Evolutionary conservation across 352 stramenopile genomes (phyloP).

Genomic region (Globisporangium takayamanum): DNA sequence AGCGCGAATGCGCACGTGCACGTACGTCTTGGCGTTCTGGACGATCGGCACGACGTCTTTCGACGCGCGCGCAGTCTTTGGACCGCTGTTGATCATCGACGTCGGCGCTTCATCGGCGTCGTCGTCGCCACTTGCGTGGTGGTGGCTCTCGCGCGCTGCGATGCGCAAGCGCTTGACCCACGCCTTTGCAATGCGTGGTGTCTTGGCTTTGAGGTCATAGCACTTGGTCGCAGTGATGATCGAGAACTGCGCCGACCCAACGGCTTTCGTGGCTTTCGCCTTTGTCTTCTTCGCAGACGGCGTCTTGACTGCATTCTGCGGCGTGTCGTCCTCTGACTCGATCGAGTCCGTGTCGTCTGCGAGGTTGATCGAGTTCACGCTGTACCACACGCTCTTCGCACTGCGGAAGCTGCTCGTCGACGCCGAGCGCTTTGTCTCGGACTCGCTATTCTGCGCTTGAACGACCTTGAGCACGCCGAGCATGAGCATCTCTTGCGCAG

Average conservation of each 20-base stretch:
- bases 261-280: slow-evolving; percentile 6
- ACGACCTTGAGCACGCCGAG: slow-evolving; percentile 57
- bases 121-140: slow-evolving; percentile 13
- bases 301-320: slow-evolving; percentile 13
- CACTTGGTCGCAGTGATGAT: slow-evolving; percentile 84
- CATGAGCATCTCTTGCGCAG: slow-evolving; percentile 70
- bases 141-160: slow-evolving; percentile 32
- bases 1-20: slow-evolving; percentile 77
- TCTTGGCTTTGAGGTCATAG: slow-evolving; percentile 82
- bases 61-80: slow-evolving; percentile 26
- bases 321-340: slow-evolving; percentile 53
- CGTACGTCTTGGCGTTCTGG: slow-evolving; percentile 82
- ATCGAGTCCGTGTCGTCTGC: slow-evolving; percentile 63
- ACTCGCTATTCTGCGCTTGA: slow-evolving; percentile 10
- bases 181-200: slow-evolving; percentile 51
- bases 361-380: slow-evolving; percentile 71
- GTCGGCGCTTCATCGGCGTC: slow-evolving; percentile 23
- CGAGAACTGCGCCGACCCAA: slow-evolving; percentile 75
- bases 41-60: slow-evolving; percentile 35
- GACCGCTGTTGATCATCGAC: slow-evolving; percentile 16
- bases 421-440: slow-evolving; percentile 5
- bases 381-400: slow-evolving; percentile 77
- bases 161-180: slow-evolving; percentile 68
- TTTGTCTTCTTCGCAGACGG: slow-evolving; percentile 18
- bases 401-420: slow-evolving; percentile 51